These are phyloP conservation scores for Coniella lustricola DNA, from an alignment of 2,329 filamentous ascomycete genomes.

Conservation along the genomic window DNA sequence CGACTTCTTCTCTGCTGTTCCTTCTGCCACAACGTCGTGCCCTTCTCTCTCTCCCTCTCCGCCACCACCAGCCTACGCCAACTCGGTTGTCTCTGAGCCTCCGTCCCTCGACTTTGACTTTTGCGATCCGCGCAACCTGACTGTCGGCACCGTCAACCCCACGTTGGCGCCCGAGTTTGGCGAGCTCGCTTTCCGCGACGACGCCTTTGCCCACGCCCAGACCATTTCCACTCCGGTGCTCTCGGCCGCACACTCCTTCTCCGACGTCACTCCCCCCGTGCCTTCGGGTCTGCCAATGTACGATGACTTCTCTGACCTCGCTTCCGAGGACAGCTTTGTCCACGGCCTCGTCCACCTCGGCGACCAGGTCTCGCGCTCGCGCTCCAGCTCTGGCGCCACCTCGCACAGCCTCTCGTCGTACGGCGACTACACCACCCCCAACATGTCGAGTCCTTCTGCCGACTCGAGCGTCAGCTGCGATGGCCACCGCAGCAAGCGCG, in stretches of 20 bases:
- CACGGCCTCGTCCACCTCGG: slow-evolving; percentile 65
- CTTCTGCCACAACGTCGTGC: slow-evolving; percentile 60
- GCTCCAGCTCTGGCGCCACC: slow-evolving; percentile 58
- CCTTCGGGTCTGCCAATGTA: slow-evolving; percentile 63
- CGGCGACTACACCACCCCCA: slow-evolving; percentile 24
- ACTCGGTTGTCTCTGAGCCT: slow-evolving; percentile 56
- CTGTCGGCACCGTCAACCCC: slow-evolving; percentile 53
- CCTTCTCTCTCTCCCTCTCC: slow-evolving; percentile 84
- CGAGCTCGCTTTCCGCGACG: slow-evolving; percentile 36
- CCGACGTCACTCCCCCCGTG: slow-evolving; percentile 45
- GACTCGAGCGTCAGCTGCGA: slow-evolving; percentile 44
- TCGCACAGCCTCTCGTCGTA: slow-evolving; percentile 54
- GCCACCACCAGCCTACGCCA: slow-evolving; percentile 67
- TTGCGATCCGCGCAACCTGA: slow-evolving; percentile 79
- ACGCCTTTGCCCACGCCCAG: slow-evolving; percentile 43
- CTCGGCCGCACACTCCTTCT: slow-evolving; percentile 25
- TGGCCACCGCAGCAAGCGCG: slow-evolving; percentile 49
- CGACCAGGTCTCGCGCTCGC: slow-evolving; percentile 58
- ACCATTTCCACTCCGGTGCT: slow-evolving; percentile 25
- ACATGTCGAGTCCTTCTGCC: slow-evolving; percentile 55
- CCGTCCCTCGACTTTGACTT: slow-evolving; percentile 62
- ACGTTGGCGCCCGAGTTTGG: slow-evolving; percentile 53
- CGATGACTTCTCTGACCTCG: slow-evolving; percentile 81
- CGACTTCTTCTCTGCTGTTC: slow-evolving; percentile 4
- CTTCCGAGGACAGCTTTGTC: slow-evolving; percentile 83